phyloP scores from a whole-genome alignment of 169 alveolate genomes.

The Plasmodium gaboni region DNA sequence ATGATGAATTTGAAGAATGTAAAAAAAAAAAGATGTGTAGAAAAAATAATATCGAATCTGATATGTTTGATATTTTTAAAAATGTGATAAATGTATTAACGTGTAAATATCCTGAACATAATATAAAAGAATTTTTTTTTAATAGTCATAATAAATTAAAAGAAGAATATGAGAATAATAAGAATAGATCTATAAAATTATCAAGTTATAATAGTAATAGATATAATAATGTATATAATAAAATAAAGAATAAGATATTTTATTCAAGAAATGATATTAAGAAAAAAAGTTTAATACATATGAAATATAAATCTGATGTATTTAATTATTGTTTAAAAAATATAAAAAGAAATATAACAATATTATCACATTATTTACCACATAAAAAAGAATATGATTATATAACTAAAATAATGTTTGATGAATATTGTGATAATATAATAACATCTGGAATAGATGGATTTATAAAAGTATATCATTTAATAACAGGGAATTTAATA shows the following conservation, averaged over 20 bases:
- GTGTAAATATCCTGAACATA: constrained; percentile 55
- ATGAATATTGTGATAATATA: constrained; percentile 24
- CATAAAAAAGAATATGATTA: constrained; percentile 41
- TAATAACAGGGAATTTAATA: constrained; percentile 48
- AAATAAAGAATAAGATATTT: constrained; percentile 32
- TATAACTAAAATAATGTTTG: constrained; percentile 62
- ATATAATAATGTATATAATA: constrained; percentile 35
- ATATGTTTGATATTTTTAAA: constrained; percentile 70
- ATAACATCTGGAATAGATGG: constrained; percentile 76
- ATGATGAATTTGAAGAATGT: neutral
- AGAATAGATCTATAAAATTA: constrained; percentile 29
- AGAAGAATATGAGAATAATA: constrained; percentile 59
- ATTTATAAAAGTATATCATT: constrained; percentile 52
- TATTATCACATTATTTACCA: constrained; percentile 68
- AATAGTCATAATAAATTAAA: constrained; percentile 71
- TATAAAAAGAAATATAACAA: constrained; percentile 56
- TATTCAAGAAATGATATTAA: constrained; percentile 18
- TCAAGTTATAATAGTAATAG: constrained; percentile 44
- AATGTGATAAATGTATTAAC: constrained; percentile 51
- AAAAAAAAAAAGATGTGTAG: neutral
- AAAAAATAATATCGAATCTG: constrained; percentile 44
- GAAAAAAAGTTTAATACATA: constrained; percentile 18
- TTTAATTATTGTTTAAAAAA: constrained; percentile 52
- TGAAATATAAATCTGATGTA: constrained; percentile 23
- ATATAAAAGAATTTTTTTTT: constrained; percentile 61